These are phyloP conservation scores for Ophiostoma sp. DNA, from an alignment of 2,329 filamentous ascomycete species.

Conservation along the genomic window DNA sequence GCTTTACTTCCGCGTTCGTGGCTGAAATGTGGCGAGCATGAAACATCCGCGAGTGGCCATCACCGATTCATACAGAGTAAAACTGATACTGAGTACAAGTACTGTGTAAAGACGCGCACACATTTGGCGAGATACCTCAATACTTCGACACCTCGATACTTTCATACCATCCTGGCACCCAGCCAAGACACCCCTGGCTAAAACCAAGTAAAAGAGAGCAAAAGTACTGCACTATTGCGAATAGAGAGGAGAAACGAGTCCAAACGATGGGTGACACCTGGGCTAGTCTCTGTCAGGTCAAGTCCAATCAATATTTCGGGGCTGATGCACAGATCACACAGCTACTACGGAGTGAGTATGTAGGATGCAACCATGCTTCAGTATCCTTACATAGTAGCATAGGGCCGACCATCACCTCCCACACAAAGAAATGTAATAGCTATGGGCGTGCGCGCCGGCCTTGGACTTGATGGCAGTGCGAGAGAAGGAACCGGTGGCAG, in stretches of 20 bases:
- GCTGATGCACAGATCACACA: conserved; percentile 4
- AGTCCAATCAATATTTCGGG: conserved; percentile 4
- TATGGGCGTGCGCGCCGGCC: conserved; percentile 73
- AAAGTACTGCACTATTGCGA: conserved; percentile 3
- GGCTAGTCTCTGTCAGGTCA: conserved; percentile 3
- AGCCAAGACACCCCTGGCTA: conserved; percentile 5
- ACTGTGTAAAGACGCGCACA: too few species aligned
- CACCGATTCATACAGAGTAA: not conserved
- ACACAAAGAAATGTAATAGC: too few species aligned
- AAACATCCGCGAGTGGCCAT: not conserved
- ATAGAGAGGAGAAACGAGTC: not conserved
- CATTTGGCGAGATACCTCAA: too few species aligned
- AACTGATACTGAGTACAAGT: not conserved
- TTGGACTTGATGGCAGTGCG: conserved; percentile 81
- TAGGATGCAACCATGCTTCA: conserved; percentile 1
- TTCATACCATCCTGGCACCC: not conserved
- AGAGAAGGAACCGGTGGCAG: conserved; percentile 69
- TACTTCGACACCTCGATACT: too few species aligned
- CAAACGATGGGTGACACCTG: not conserved
- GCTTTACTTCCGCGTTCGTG: not conserved
- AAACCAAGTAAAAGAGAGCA: not conserved
- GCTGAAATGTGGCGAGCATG: conserved; percentile 1
- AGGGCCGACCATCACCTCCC: not conserved
- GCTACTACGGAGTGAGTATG: too few species aligned
- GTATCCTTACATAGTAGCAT: too few species aligned